Evolutionary conservation across 176 grass and related monocot species (phyloP), one percentile per base, ranked within the genome.

Genomic region (Microstegium vimineum): DNA sequence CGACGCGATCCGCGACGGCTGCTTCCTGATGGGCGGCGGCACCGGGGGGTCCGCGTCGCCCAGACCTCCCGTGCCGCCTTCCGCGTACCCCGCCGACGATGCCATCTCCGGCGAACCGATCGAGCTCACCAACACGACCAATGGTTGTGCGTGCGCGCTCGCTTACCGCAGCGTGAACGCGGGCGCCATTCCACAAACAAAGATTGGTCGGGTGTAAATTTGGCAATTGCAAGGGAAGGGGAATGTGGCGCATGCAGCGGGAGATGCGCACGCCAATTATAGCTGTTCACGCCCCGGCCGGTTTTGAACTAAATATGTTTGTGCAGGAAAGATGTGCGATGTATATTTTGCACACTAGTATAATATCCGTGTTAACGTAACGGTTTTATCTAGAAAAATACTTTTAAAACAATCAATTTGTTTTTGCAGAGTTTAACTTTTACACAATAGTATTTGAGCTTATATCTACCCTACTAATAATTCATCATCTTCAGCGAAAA

Each of bases 1-100:
- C 1, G 88, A 86, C 67, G 83, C 78, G 5, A 90, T 35, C 83
- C 83, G 83, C 67, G 88, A 90, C 60, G 88, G 88, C 83, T 90
- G 88, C 83, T 86, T 90, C 79, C 68, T 49, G 30, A 90, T 66
- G 67, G 10, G 28, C 28, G 43, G 71, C 15, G 49, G 37, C 45
- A 43, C 6, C 26, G 61, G 32, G 4, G 34, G 6, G 0, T 23
- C 54, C 33, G 34, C 41, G 25, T 51, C 69, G 27, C 20, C 46
- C 30, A 12, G 25, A 7, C 51, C 45, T 36, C 61, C 35, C 14
- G 33, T 67, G 69, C 35, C 25, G 60, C 46, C 83, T 60, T 73
- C 71, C 27, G 3, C 56, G 56, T 60, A 60, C 22, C 56, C 65
- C 45, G n/a, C 13, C 63, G 69, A 14, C 5, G 87, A 75, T 10